These are phyloP conservation scores for Alternaria alternata DNA, from an alignment of 2,329 filamentous ascomycete species.

Conservation along the genomic window DNA sequence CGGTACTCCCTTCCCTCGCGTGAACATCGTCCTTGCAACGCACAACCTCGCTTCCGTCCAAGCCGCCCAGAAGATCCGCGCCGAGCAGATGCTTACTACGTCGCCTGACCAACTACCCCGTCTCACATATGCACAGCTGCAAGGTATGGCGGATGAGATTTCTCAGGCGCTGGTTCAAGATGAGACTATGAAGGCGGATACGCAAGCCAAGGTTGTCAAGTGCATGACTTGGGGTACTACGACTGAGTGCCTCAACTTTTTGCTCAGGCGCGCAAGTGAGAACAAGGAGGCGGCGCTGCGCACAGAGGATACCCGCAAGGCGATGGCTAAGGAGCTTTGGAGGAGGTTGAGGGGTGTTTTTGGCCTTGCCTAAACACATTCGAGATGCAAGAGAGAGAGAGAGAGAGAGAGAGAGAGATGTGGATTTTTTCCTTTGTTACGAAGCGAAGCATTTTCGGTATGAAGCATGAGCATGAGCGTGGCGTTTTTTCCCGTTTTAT, in stretches of 20 bases:
- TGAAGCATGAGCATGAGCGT: constrained; percentile 3
- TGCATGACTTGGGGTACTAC: constrained; percentile 65
- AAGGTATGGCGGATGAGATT: constrained; percentile 96
- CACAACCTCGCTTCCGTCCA: constrained; percentile 80
- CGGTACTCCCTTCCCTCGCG: constrained; percentile 50
- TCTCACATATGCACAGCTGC: constrained; percentile 77
- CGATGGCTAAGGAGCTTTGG: constrained; percentile 61
- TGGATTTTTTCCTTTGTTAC: background rate
- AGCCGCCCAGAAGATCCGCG: constrained; percentile 60
- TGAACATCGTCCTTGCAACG: constrained; percentile 76
- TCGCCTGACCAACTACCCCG: constrained; percentile 40
- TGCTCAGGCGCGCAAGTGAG: constrained; percentile 65
- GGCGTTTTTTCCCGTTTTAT: background rate
- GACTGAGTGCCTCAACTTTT: constrained; percentile 81
- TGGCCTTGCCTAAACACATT: constrained; percentile 28
- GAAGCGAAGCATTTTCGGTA: background rate
- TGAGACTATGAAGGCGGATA: constrained; percentile 47
- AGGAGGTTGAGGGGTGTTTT: constrained; percentile 45
- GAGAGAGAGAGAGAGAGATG: too few species aligned
- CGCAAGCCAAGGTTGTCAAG: constrained; percentile 60
- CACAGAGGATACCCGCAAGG: constrained; percentile 60
- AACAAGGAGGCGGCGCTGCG: constrained; percentile 68
- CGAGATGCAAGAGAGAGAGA: background rate
- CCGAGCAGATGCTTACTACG: constrained; percentile 50
- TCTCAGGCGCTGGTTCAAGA: constrained; percentile 65